Base-by-base conservation (phyloP, 371 early-diverging fungal species). In the Mucor indicus region DNA sequence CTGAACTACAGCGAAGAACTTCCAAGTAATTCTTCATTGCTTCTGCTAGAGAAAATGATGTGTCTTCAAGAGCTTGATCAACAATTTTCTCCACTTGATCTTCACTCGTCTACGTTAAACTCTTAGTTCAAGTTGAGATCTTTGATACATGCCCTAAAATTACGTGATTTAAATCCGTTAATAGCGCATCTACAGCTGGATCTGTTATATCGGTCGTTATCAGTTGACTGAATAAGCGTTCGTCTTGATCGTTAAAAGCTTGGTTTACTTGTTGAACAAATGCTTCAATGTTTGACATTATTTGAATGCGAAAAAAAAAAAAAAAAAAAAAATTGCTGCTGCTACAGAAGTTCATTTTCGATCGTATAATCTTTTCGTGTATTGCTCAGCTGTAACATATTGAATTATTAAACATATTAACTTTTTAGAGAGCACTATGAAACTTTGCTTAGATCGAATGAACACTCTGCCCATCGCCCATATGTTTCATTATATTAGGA, bases 31-130 rank as follows among this genome's bases (percentile, higher is more conserved):
- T 45, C 13, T 17, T 39, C 7, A 53, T 31, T 12, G 48, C 40
- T 42, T 60, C 56, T 1, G 49, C 27, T 13, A 59, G 41, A 9
- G 60, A 25, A 36, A 32, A 49, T 2, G 60, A 60, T 6, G 46
- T 44, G 11, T 64, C 64, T 38, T 56, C 56, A 1, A 64, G 43
- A 8, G 46, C 4, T 1, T 11, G 5, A 10, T 52, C 32, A 7
- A 56, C 45, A 2, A 29, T 35, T 2, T 44, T 13, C 21, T 49
- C 39, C 4, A 43, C 16, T 31, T 55, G 49, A 7, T 40, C 20
- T 5, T 51, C 48, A n/a, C 24, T 29, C n/a, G 31, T 43, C 50
- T 64, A 47, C 32, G 7, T 22, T 29, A 24, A 41, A 38, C 2
- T 7, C 1, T 25, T 17, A 41, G 4, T 36, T n/a, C 1, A 15